Percentiles rank a stretch among this genome's conserved stretches.
Evolutionary conservation across 1,284 basidiomycete genomes (phyloP).

Genomic region (Paramarasmius palmivorus): DNA sequence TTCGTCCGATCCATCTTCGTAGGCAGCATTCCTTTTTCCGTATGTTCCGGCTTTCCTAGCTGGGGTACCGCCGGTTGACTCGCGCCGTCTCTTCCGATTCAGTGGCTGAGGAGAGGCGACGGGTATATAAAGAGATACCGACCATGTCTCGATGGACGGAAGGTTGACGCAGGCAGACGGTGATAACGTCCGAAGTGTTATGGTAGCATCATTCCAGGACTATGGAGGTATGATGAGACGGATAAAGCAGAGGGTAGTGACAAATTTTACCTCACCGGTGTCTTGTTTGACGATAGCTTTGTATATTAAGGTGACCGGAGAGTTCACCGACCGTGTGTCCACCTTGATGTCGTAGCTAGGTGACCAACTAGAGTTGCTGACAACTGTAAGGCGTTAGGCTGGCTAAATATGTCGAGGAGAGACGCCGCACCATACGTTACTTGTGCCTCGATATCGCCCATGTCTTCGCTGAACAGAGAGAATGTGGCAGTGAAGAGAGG

Average conservation of each 20-base stretch:
- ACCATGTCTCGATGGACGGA: not conserved
- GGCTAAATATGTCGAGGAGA: not conserved
- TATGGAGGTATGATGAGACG: not conserved
- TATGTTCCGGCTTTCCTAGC: slow-evolving; percentile 1
- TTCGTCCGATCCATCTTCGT: not conserved
- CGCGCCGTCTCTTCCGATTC: slow-evolving; percentile 2
- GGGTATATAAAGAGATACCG: not conserved
- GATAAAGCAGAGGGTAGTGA: not conserved
- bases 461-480: too few species aligned
- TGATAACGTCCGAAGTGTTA: not conserved
- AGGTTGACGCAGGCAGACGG: not conserved
- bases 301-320: slow-evolving; percentile 31
- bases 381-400: slow-evolving; percentile 19
- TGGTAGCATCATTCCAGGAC: not conserved
- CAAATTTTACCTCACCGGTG: slow-evolving; percentile 31
- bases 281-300: slow-evolving; percentile 33
- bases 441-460: slow-evolving; percentile 26
- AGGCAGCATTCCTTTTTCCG: not conserved
- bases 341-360: slow-evolving; percentile 35
- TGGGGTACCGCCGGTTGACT: not conserved
- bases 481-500: too few species aligned
- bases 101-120: not conserved
- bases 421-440: slow-evolving; percentile 33
- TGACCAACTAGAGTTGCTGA: slow-evolving; percentile 28
- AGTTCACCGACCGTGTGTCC: slow-evolving; percentile 31